These are phyloP conservation scores for Choanephora cucurbitarum DNA, from an alignment of 371 early-diverging fungal genomes.

Conservation along the genomic window DNA sequence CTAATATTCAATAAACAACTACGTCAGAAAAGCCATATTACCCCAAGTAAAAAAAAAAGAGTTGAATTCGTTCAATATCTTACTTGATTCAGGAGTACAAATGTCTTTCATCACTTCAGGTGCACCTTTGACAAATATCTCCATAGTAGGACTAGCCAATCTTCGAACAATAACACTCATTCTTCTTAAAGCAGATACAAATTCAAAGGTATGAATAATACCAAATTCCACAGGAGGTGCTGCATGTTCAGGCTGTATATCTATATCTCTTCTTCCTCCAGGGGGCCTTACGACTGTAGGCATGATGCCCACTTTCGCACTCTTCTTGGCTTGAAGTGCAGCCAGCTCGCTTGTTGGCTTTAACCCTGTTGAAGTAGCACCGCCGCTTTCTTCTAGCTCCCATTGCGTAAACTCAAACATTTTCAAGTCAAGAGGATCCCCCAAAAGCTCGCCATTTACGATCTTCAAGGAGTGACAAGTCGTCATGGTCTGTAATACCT, in stretches of 20 bases:
- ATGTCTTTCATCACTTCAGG: conserved; percentile 93
- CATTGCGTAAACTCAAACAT: conserved; percentile 98
- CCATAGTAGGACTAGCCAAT: conserved; percentile 68
- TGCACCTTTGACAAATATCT: conserved; percentile 96
- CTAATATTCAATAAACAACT: conserved; percentile 40
- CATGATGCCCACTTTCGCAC: conserved; percentile 61
- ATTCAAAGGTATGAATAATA: conserved; percentile 95
- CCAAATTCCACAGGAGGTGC: conserved; percentile 77
- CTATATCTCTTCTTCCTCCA: conserved; percentile 46
- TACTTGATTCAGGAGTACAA: conserved; percentile 72
- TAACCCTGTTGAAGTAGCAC: conserved; percentile 39
- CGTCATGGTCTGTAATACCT: conserved; percentile 79
- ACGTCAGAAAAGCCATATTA: too few species aligned
- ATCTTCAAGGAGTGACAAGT: conserved; percentile 97
- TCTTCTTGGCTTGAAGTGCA: conserved; percentile 35
- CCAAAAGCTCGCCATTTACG: conserved; percentile 87
- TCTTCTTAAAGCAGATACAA: conserved; percentile 88
- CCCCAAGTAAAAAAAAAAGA: too few species aligned
- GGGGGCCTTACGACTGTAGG: conserved; percentile 92
- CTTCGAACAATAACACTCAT: conserved; percentile 94
- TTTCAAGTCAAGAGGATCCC: conserved; percentile 98
- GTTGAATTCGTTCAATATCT: too few species aligned
- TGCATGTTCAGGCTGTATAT: conserved; percentile 27
- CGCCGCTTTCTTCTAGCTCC: conserved; percentile 86
- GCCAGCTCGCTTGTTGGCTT: conserved; percentile 42